These are phyloP conservation scores for Fusarium foetens DNA, from an alignment of 2,329 filamentous ascomycete genomes.

Conservation along the genomic window DNA sequence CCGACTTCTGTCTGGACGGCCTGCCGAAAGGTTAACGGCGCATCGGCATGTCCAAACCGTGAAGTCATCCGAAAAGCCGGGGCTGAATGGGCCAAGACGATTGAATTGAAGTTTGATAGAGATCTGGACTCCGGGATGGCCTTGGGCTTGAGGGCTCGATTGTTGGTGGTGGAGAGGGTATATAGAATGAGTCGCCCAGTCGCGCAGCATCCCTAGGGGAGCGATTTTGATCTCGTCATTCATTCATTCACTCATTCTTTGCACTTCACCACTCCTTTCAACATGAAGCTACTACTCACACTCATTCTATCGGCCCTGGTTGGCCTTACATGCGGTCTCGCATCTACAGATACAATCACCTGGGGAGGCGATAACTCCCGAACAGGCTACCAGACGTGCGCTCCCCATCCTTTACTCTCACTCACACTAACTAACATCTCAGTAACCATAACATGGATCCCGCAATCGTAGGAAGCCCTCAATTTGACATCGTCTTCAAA, in stretches of 20 bases:
- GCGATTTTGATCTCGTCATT: background rate
- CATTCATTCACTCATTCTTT: constrained; percentile 6
- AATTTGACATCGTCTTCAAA: constrained; percentile 66
- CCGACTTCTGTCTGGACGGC: background rate
- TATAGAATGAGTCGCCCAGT: constrained; percentile 2
- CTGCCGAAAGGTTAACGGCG: constrained; percentile 26
- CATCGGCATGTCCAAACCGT: background rate
- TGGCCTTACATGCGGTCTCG: constrained; percentile 51
- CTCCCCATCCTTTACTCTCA: accelerated
- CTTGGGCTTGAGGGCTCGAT: background rate
- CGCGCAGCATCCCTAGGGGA: background rate
- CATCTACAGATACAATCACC: constrained; percentile 65
- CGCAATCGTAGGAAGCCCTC: constrained; percentile 62
- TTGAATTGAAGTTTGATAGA: background rate
- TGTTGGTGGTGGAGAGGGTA: background rate
- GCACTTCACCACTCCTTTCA: constrained; percentile 9
- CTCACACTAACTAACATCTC: accelerated
- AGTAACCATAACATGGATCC: constrained; percentile 73
- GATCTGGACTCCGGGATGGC: background rate
- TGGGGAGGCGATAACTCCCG: constrained; percentile 68
- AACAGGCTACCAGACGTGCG: constrained; percentile 63
- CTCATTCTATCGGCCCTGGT: constrained; percentile 49
- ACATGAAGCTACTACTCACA: constrained; percentile 42
- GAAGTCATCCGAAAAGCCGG: background rate
- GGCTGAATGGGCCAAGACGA: background rate